Conservation (phyloP, 2,329 filamentous ascomycete genomes). For the Tolypocladium endophyticum region DNA sequence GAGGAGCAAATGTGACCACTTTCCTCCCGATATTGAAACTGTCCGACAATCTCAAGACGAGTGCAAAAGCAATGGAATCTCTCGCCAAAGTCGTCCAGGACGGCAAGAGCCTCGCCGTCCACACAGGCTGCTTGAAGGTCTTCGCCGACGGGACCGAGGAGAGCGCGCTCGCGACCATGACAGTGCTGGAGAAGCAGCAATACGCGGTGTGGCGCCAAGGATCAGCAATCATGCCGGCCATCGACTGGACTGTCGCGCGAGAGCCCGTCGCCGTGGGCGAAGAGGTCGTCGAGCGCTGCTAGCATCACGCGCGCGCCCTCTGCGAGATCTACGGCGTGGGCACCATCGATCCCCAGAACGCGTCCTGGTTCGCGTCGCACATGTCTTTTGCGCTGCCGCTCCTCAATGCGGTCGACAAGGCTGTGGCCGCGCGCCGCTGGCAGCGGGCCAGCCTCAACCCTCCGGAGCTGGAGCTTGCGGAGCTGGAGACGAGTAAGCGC, state of each 20-base stretch:
- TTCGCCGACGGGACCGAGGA: neutral
- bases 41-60: neutral
- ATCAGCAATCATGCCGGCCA: neutral
- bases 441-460: neutral
- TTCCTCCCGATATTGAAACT: neutral
- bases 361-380: neutral
- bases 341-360: neutral
- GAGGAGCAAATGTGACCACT: neutral
- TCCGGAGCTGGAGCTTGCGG: neutral
- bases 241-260: neutral
- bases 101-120: neutral
- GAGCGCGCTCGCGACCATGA: neutral
- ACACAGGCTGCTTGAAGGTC: neutral
- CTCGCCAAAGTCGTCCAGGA: neutral
- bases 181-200: neutral
- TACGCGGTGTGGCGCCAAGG: neutral
- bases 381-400: neutral
- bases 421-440: neutral
- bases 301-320: neutral
- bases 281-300: neutral
- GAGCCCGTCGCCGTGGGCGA: neutral
- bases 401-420: neutral
- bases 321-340: neutral
- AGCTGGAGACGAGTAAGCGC: neutral
- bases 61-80: neutral